These are phyloP conservation scores for Backusella luteola DNA, from an alignment of 192 early-diverging fungal genomes.

Conservation along the genomic window DNA sequence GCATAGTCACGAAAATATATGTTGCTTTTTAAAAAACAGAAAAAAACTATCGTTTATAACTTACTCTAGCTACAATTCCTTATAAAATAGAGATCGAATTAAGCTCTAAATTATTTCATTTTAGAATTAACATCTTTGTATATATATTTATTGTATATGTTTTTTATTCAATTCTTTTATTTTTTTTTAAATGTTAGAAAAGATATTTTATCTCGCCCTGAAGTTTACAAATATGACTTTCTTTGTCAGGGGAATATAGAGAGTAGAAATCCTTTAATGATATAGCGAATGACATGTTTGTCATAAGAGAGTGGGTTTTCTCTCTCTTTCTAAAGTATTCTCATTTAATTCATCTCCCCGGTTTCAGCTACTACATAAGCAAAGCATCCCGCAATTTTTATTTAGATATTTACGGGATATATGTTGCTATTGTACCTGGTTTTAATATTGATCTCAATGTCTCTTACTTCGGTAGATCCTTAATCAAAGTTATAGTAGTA, in stretches of 20 bases:
- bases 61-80: too few relatives aligned
- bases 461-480: neutral
- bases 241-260: neutral
- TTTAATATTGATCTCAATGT: neutral
- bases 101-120: too few relatives aligned
- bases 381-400: neutral
- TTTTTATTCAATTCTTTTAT: neutral
- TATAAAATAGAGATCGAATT: too few relatives aligned
- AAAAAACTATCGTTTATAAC: too few relatives aligned
- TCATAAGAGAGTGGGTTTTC: neutral
- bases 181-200: too few relatives aligned
- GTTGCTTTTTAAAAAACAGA: neutral
- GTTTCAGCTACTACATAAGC: neutral
- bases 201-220: neutral
- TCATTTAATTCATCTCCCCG: neutral
- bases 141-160: neutral
- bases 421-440: neutral
- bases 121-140: too few relatives aligned
- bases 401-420: neutral
- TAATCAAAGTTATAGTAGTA: neutral
- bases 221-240: neutral
- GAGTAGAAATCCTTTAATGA: neutral
- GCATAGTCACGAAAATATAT: neutral
- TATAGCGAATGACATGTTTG: too few relatives aligned
- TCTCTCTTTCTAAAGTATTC: neutral